Conservation (phyloP, 2,329 filamentous ascomycete genomes). For the Lecanicillium sp. region DNA sequence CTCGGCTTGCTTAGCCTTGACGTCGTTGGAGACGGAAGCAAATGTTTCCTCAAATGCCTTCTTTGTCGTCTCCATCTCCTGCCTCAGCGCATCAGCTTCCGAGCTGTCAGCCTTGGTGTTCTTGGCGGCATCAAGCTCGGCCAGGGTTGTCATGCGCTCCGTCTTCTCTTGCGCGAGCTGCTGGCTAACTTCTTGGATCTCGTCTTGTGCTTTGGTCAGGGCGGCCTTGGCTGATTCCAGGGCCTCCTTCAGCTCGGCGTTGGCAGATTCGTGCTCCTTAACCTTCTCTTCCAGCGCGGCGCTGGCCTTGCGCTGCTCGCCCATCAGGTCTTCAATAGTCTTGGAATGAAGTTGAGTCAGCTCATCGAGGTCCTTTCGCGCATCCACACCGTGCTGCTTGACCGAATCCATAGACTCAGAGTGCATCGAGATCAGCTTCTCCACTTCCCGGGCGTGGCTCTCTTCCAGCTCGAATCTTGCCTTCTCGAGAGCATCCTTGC, state of each 20-base stretch:
- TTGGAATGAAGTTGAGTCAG: conserved; percentile 28
- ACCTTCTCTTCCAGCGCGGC: conserved; percentile 27
- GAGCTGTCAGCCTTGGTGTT: conserved; percentile 49
- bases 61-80: conserved; percentile 41
- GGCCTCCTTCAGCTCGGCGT: conserved; percentile 26
- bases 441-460: conserved; percentile 38
- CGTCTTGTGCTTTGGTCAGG: conserved; percentile 37
- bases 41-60: conserved; percentile 38
- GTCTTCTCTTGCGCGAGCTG: conserved; percentile 53
- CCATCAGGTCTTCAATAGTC: conserved; percentile 30
- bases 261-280: conserved; percentile 25
- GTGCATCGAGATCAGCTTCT: conserved; percentile 36
- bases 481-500: conserved; percentile 36
- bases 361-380: conserved; percentile 36
- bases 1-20: conserved; percentile 28
- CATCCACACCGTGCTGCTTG: conserved; percentile 29
- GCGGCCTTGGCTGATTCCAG: conserved; percentile 32
- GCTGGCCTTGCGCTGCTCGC: conserved; percentile 27
- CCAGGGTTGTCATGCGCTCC: conserved; percentile 50
- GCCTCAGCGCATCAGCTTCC: conserved; percentile 43
- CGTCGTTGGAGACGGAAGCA: conserved; percentile 20
- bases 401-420: conserved; percentile 32
- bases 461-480: conserved; percentile 37
- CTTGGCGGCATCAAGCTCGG: conserved; percentile 51
- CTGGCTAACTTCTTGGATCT: conserved; percentile 41